Conservation (phyloP, 139 green algal species). For the Eudorina sp. region DNA sequence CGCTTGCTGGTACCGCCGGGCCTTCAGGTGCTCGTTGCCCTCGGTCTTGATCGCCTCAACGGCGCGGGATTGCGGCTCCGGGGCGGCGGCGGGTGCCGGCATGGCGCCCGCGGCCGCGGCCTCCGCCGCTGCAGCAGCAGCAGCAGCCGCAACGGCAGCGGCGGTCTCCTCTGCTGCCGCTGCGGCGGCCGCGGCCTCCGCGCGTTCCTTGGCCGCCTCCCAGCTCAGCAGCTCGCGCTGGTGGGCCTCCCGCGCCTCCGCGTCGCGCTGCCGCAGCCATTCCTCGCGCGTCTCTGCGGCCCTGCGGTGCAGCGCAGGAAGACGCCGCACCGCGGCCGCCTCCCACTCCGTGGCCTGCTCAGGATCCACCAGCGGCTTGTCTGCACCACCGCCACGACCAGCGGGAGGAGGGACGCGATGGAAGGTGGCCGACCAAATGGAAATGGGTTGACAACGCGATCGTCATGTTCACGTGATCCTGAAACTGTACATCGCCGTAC, state of each 20-base stretch:
- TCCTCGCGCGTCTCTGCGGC: background rate
- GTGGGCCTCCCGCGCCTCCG: background rate
- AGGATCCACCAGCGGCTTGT: background rate
- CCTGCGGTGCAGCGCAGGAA: background rate
- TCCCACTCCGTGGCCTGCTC: background rate
- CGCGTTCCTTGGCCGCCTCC: conserved; percentile 24
- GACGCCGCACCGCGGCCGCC: background rate
- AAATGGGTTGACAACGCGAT: no score
- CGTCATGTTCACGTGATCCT: no score
- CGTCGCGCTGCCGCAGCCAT: conserved; percentile 18
- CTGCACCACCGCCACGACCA: no score
- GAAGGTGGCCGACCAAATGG: background rate
- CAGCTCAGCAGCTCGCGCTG: conserved; percentile 9
- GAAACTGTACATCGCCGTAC: no score
- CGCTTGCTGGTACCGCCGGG: background rate
- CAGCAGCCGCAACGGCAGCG: background rate
- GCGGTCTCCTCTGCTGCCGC: background rate
- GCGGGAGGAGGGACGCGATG: no score
- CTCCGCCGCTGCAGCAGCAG: background rate
- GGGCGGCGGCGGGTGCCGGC: no score
- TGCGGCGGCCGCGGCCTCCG: background rate
- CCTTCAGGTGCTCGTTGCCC: conserved; percentile 17
- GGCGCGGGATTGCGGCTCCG: no score
- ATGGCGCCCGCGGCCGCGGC: background rate
- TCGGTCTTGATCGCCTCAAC: conserved; percentile 14